Evolutionary conservation across 768 basidiomycete species (phyloP), one percentile per base, ranked within the genome.

Genomic region (Phylloporus sp.): DNA sequence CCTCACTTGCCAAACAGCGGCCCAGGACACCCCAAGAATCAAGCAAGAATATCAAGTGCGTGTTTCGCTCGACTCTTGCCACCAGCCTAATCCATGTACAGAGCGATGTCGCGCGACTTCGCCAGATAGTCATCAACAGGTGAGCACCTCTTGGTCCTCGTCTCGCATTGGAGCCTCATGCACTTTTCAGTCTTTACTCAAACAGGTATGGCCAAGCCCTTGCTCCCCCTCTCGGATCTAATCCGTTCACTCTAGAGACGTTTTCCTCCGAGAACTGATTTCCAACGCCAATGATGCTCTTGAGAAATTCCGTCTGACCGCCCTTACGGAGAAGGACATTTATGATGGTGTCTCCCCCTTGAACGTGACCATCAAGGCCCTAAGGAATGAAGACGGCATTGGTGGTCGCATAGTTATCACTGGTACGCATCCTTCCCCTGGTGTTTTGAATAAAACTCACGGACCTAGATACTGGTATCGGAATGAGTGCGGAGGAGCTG

Each of bases 241-340:
- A 55, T 42, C 6, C n/a, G 23, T 43, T 14, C 24, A 27, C 38
- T 7, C 17, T 20, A 89, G 86, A 59, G 87, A 90, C 33, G 80
- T 90, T 22, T 91, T 90, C 64, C 75, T 91, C 39, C 89, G 94
- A 35, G 94, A 97, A 66, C 73, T 94, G 39, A 79, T 94, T 55
- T 94, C 91, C 7, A 95, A 95, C 60, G 87, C 94, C 33, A 96
- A 97, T 64, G 96, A 99, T 63, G 96, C 96, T 2, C 72, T 98
- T 42, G 95, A 98, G 66, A 98, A 97, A 66, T 77, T 95, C 42
- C 84, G 96, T 21, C 71, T 99, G 35, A 84, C 82, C 13, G 75
- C 90, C 4, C 73, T 99, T 54, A 92, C 78, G 18, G 86, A 93
- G 64, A 82, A 83, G 58, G 71, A 66, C 18, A 70, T 84, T 18